Evolutionary conservation across 768 basidiomycete genomes (phyloP).

Genomic region (Rhizopogon vesiculosus): DNA sequence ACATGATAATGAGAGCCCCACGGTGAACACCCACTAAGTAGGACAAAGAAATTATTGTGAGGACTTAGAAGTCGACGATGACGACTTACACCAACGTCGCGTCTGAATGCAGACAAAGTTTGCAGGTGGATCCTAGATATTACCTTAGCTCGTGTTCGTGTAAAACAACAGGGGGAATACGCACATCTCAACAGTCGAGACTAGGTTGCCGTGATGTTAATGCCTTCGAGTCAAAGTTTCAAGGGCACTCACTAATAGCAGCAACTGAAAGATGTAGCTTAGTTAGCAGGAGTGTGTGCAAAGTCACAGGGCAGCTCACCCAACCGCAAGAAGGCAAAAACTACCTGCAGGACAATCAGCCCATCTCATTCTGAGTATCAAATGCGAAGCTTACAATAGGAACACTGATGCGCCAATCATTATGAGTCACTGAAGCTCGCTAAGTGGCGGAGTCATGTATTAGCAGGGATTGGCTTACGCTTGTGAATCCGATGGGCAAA

Average conservation of each 20-base stretch:
- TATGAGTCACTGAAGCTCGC: slow-evolving; percentile 18
- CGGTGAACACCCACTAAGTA: slow-evolving; percentile 45
- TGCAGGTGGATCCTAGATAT: slow-evolving; percentile 19
- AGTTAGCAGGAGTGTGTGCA: background rate
- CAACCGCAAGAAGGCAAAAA: slow-evolving; percentile 24
- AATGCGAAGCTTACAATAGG: slow-evolving; percentile 26
- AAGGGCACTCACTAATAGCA: slow-evolving; percentile 19
- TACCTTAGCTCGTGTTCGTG: background rate
- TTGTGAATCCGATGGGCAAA: slow-evolving; percentile 38
- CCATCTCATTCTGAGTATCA: background rate
- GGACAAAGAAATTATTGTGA: slow-evolving; percentile 1
- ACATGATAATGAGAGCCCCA: slow-evolving; percentile 45
- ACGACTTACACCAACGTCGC: slow-evolving; percentile 12
- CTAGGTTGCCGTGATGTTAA: slow-evolving; percentile 8
- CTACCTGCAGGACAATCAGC: slow-evolving; percentile 12
- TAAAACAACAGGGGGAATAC: background rate
- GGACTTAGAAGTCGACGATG: slow-evolving; percentile 3
- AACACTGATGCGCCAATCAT: slow-evolving; percentile 24
- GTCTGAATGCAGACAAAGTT: slow-evolving; percentile 19
- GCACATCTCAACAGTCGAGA: slow-evolving; percentile 27
- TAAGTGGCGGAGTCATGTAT: background rate
- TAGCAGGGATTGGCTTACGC: slow-evolving; percentile 21
- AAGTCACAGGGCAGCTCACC: slow-evolving; percentile 15
- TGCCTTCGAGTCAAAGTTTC: background rate
- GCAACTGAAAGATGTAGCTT: slow-evolving; percentile 24